Percentiles rank a stretch among this genome's conserved stretches.
These are phyloP conservation scores for Colletotrichum cereale DNA, from an alignment of 2,329 filamentous ascomycete species.

Conservation along the genomic window DNA sequence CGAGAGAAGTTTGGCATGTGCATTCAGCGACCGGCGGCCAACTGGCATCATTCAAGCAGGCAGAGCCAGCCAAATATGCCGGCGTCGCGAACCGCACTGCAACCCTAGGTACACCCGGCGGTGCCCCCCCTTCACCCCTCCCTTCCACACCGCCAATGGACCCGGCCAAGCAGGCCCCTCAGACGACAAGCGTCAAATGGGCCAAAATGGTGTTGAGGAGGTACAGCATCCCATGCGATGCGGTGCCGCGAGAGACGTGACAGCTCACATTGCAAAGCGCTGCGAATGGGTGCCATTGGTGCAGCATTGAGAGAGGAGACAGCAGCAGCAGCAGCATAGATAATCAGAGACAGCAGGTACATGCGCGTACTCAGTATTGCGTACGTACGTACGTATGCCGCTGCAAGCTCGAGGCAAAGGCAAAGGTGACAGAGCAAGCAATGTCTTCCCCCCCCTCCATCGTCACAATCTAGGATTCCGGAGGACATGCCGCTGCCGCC, in stretches of 20 bases:
- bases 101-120: not conserved
- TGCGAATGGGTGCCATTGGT: not conserved
- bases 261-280: slow-evolving; percentile 5
- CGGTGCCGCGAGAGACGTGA: slow-evolving; percentile 3
- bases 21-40: not conserved
- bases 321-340: slow-evolving; percentile 7
- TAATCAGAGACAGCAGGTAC: slow-evolving; percentile 14
- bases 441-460: not conserved
- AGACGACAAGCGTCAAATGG: not conserved
- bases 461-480: slow-evolving; percentile 11
- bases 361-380: no score
- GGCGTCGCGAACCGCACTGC: slow-evolving; percentile 1
- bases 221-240: slow-evolving; percentile 14
- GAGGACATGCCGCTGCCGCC: slow-evolving; percentile 22
- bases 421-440: not conserved
- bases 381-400: not conserved
- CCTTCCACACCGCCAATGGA: slow-evolving; percentile 32
- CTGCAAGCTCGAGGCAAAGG: not conserved
- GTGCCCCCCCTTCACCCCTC: not conserved
- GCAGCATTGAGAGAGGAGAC: slow-evolving; percentile 5
- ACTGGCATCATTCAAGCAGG: not conserved
- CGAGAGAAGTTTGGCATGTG: slow-evolving; percentile 1
- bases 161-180: not conserved
- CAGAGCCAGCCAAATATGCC: slow-evolving; percentile 1
- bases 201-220: not conserved